Conservation (phyloP, 176 grass and related monocot genomes). For the Avena atlantica region DNA sequence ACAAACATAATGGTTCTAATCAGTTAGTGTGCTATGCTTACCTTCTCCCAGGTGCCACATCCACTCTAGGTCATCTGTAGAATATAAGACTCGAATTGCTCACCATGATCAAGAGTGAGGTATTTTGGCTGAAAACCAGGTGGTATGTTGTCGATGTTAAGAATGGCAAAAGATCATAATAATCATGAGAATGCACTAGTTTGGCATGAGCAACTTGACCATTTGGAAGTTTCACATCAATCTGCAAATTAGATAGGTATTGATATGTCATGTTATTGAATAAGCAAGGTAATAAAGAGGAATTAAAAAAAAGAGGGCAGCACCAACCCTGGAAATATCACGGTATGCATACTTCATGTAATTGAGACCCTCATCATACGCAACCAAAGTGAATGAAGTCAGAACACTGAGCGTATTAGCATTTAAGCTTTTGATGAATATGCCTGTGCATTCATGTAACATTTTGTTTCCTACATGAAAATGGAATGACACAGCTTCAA, state of each 20-base stretch:
- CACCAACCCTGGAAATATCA: neutral
- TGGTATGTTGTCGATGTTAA: neutral
- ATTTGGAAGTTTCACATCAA: slow-evolving; percentile 4
- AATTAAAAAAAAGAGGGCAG: neutral
- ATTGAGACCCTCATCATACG: neutral
- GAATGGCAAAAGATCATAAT: neutral
- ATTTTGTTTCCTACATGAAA: neutral
- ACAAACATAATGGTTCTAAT: neutral
- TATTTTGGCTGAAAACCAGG: neutral
- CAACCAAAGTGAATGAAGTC: neutral
- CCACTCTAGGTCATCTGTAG: neutral
- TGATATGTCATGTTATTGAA: neutral
- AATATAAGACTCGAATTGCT: neutral
- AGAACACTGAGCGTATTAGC: neutral
- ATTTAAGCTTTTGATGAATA: neutral
- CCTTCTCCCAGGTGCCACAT: neutral
- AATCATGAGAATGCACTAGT: neutral
- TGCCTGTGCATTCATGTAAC: neutral
- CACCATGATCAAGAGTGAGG: neutral
- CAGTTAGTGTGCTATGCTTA: neutral
- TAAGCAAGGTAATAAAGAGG: neutral
- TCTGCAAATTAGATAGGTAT: neutral
- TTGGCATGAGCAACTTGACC: neutral
- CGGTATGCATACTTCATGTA: neutral
- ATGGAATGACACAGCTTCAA: neutral